These are phyloP conservation scores for Syzygium aqueum DNA, from an alignment of 345 rosid species.

Conservation along the genomic window DNA sequence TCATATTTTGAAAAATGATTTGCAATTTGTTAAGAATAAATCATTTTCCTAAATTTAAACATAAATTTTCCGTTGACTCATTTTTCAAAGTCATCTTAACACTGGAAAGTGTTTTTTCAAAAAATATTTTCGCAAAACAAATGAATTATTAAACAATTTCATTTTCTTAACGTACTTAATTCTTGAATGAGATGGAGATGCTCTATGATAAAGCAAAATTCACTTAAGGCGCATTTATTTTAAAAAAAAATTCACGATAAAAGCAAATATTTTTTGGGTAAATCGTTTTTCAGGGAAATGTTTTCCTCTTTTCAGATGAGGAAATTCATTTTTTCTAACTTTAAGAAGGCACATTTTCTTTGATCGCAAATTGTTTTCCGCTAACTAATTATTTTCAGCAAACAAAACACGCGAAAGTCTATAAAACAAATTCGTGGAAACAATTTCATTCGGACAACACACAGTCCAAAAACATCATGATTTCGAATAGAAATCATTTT, in stretches of 20 bases:
- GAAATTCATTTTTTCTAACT: background rate
- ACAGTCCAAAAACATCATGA: background rate
- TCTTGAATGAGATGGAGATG: background rate
- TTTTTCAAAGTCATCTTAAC: too few species aligned
- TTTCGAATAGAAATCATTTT: background rate
- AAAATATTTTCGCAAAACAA: too few species aligned
- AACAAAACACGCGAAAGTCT: background rate
- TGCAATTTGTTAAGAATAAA: too few species aligned
- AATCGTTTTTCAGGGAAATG: too few species aligned
- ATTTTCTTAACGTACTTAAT: background rate
- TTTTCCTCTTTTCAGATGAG: background rate
- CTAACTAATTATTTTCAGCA: background rate
- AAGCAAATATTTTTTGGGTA: background rate
- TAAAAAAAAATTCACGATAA: background rate
- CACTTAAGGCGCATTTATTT: background rate
- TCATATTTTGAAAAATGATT: too few species aligned
- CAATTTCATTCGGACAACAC: fast-evolving
- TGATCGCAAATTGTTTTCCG: fast-evolving
- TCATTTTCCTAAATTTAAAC: too few species aligned
- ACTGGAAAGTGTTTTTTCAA: too few species aligned
- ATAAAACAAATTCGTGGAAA: background rate
- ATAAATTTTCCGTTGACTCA: too few species aligned
- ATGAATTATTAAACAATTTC: background rate
- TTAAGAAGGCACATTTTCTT: background rate
- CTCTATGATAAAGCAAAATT: background rate